A percentile compares a stretch with the other conserved stretches of the same genome.
phyloP scores from a whole-genome alignment of 2,329 filamentous ascomycete genomes.

The Talaromyces verruculosus region DNA sequence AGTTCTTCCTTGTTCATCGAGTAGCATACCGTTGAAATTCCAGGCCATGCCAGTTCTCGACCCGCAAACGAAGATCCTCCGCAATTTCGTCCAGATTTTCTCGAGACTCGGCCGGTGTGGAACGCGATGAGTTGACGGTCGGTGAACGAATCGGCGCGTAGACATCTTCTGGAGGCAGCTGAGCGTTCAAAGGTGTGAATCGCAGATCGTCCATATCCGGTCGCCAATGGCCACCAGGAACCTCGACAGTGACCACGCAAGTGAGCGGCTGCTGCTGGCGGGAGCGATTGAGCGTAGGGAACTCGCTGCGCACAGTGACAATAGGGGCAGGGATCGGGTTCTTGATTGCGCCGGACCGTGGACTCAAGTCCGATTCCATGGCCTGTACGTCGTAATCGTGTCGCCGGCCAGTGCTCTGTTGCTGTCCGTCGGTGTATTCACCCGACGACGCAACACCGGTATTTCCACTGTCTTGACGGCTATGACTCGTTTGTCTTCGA shows the following conservation, averaged over 20 bases:
- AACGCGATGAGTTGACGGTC: constrained; percentile 51
- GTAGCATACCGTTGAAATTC: constrained; percentile 72
- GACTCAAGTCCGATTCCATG: constrained; percentile 82
- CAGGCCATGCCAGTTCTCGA: constrained; percentile 97
- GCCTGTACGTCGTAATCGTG: constrained; percentile 96
- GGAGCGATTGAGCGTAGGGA: constrained; percentile 87
- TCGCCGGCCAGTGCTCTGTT: constrained; percentile 65
- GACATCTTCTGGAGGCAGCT: constrained; percentile 49
- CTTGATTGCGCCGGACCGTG: constrained; percentile 64
- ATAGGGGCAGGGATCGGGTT: constrained; percentile 88
- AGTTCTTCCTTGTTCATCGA: neutral
- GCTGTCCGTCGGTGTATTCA: constrained; percentile 75
- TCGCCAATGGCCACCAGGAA: constrained; percentile 87
- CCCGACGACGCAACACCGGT: constrained; percentile 61
- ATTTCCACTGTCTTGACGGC: constrained; percentile 67
- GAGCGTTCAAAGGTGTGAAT: constrained; percentile 52
- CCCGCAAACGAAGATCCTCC: constrained; percentile 77
- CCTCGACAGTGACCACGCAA: constrained; percentile 90
- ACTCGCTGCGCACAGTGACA: constrained; percentile 95
- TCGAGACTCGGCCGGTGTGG: constrained; percentile 71
- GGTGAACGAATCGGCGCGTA: constrained; percentile 55
- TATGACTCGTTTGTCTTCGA: constrained; percentile 51
- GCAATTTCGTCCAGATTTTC: constrained; percentile 79
- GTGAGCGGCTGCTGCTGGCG: constrained; percentile 93
- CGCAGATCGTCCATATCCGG: constrained; percentile 77